These are phyloP conservation scores for Pseudogymnoascus sp. DNA, from an alignment of 2,329 filamentous ascomycete species.

Conservation along the genomic window DNA sequence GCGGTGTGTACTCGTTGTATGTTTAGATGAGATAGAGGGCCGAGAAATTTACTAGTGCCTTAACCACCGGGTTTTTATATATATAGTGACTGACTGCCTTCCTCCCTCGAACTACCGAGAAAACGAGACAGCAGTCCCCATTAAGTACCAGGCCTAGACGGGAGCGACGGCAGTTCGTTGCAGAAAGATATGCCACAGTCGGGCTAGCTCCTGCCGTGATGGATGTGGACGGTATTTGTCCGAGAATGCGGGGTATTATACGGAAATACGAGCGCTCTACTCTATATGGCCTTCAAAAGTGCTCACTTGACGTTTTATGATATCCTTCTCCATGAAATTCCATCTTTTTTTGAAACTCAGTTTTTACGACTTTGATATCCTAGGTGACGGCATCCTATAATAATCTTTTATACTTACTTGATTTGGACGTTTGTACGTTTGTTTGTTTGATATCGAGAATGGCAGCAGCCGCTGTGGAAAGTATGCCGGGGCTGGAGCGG, in stretches of 20 bases:
- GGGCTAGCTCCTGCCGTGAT: neutral
- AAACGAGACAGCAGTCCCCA: neutral
- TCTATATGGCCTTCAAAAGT: neutral
- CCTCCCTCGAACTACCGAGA: neutral
- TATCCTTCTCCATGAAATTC: neutral
- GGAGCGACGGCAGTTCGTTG: neutral
- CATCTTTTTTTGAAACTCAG: neutral
- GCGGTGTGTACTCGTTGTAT: constrained; percentile 7
- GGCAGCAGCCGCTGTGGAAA: neutral
- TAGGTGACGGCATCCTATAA: neutral
- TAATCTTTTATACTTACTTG: neutral
- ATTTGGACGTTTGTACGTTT: neutral
- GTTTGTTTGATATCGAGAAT: neutral
- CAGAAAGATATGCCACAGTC: neutral
- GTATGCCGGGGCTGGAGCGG: neutral
- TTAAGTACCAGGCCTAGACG: neutral
- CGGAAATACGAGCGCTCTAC: neutral
- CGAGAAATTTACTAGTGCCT: neutral
- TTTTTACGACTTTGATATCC: neutral
- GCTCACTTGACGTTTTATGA: too few species aligned
- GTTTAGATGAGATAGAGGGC: constrained; percentile 6
- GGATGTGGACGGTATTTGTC: neutral
- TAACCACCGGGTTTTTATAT: neutral
- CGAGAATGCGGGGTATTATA: constrained; percentile 1
- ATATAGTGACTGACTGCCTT: neutral